Conservation (phyloP, 306 rosid species). For the Acmispon strigosus region DNA sequence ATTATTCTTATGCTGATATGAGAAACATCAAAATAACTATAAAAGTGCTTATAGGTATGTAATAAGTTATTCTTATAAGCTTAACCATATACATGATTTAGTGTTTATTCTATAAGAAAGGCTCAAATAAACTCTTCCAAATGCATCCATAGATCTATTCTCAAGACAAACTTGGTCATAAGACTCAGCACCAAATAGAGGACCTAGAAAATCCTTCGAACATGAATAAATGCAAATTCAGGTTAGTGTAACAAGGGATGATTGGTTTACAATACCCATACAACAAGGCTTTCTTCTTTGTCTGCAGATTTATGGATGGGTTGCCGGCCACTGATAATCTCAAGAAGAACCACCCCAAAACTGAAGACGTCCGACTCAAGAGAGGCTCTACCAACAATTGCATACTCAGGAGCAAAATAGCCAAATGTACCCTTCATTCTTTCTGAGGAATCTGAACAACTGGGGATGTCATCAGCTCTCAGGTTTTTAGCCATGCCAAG, state of each 20-base stretch:
- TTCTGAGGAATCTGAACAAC: slow-evolving; percentile 82
- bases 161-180: not conserved
- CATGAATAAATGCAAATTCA: not conserved
- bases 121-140: too few relatives aligned
- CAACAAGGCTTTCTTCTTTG: slow-evolving; percentile 93
- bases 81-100: too few relatives aligned
- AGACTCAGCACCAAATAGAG: not conserved
- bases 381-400: slow-evolving; percentile 82
- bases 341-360: slow-evolving; percentile 97
- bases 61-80: not conserved
- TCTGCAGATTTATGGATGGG: slow-evolving; percentile 66
- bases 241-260: not conserved
- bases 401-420: slow-evolving; percentile 99
- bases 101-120: too few relatives aligned
- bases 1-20: too few relatives aligned
- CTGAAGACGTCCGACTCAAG: slow-evolving; percentile 91
- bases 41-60: not conserved
- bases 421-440: slow-evolving; percentile 98
- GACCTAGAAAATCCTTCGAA: not conserved
- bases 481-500: slow-evolving; percentile 90
- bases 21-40: too few relatives aligned
- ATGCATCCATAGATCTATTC: not conserved
- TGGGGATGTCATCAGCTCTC: slow-evolving; percentile 58
- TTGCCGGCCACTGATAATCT: slow-evolving; percentile 83
- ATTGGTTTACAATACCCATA: slow-evolving; percentile 57